These are phyloP conservation scores for Eutrema yunnanense DNA, from an alignment of 345 rosid species.

Conservation along the genomic window DNA sequence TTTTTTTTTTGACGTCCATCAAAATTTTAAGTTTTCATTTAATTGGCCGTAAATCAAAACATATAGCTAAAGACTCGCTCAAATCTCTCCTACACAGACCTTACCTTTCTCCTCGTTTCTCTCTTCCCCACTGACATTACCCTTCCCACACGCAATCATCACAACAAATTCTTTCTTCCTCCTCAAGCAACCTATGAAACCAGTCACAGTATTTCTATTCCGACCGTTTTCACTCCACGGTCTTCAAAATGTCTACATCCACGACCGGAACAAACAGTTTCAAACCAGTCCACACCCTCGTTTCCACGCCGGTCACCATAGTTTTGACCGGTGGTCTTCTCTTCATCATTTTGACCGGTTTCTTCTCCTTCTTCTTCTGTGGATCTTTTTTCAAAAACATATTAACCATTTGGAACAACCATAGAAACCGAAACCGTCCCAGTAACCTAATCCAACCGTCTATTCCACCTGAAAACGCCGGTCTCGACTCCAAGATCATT, in stretches of 20 bases:
- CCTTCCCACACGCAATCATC: constrained; percentile 11
- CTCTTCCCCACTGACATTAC: constrained; percentile 20
- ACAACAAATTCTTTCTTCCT: constrained; percentile 11
- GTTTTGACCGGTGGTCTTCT: constrained; percentile 52
- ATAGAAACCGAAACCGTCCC: constrained; percentile 36
- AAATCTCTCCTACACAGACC: neutral
- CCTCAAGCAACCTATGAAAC: constrained; percentile 18
- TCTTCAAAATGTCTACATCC: constrained; percentile 26
- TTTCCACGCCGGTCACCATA: constrained; percentile 42
- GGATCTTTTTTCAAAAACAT: constrained; percentile 43
- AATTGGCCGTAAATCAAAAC: neutral
- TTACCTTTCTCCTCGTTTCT: constrained; percentile 21
- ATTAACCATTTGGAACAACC: constrained; percentile 24
- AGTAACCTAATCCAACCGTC: constrained; percentile 13
- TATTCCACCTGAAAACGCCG: constrained; percentile 7
- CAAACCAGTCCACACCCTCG: constrained; percentile 14
- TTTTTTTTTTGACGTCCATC: too few species aligned
- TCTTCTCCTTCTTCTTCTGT: constrained; percentile 53
- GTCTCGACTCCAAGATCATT: constrained; percentile 58
- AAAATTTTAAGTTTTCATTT: too few species aligned
- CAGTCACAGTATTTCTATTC: neutral
- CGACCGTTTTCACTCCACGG: constrained; percentile 18
- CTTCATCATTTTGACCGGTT: constrained; percentile 46
- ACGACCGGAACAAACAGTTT: neutral
- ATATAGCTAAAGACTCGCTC: constrained; percentile 28